Conservation (phyloP, 768 basidiomycete species). For the Termitomyces bulborhizus region DNA sequence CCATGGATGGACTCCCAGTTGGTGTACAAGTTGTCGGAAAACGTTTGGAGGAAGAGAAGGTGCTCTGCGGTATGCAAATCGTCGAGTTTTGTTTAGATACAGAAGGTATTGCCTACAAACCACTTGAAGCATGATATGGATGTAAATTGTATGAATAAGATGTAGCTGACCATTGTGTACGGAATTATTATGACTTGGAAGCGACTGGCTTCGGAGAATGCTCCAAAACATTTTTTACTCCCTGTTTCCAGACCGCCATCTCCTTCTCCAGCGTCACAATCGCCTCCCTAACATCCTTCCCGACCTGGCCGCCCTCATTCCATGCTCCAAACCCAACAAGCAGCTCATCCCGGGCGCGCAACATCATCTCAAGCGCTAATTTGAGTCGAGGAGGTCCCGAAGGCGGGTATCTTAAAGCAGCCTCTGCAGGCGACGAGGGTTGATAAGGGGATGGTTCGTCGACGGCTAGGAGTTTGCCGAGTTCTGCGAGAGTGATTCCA, state of each 20-base stretch:
- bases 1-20: conserved; percentile 55
- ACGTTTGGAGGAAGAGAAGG: conserved; percentile 59
- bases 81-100: conserved; percentile 30
- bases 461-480: conserved; percentile 76
- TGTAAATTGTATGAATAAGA: conserved; percentile 1
- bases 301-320: conserved; percentile 70
- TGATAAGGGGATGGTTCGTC: conserved; percentile 56
- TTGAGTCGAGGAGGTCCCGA: conserved; percentile 58
- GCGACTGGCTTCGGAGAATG: conserved; percentile 26
- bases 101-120: conserved; percentile 20
- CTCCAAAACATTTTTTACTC: conserved; percentile 49
- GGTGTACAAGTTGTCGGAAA: conserved; percentile 57
- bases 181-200: background rate
- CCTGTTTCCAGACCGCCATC: conserved; percentile 60
- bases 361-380: conserved; percentile 58
- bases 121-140: conserved; percentile 5
- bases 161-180: background rate
- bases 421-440: conserved; percentile 10
- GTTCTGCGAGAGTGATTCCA: conserved; percentile 68
- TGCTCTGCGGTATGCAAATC: conserved; percentile 52
- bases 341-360: conserved; percentile 56
- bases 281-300: conserved; percentile 51
- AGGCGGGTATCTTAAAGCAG: conserved; percentile 47
- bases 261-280: conserved; percentile 67
- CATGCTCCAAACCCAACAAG: conserved; percentile 63